Evolutionary conservation across 306 rosid species (phyloP).

Genomic region (barrel medic (Medicago truncatula)): MtrunA17r5.0-ANR NC_053044.1:3958001-3958500

Average conservation of each 20-base stretch:
- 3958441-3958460: too few relatives aligned
- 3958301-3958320: not conserved
- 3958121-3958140: not conserved
- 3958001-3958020: not conserved
- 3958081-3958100: not conserved
- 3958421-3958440: too few relatives aligned
- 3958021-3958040: not conserved
- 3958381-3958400: not conserved
- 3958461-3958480: too few relatives aligned
- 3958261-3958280: not conserved
- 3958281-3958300: not conserved
- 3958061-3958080: not conserved
- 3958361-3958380: not conserved
- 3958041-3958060: not conserved
- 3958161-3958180: not conserved
- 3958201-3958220: not conserved
- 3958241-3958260: not conserved
- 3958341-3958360: not conserved
- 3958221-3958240: not conserved
- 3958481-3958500: not conserved
- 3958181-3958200: not conserved
- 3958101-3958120: not conserved
- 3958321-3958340: not conserved
- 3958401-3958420: not conserved
- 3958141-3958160: not conserved